A percentile compares a stretch with the other conserved stretches of the same genome.
These are phyloP conservation scores for Neurospora africana DNA, from an alignment of 495 filamentous ascomycete species.

Conservation along the genomic window DNA sequence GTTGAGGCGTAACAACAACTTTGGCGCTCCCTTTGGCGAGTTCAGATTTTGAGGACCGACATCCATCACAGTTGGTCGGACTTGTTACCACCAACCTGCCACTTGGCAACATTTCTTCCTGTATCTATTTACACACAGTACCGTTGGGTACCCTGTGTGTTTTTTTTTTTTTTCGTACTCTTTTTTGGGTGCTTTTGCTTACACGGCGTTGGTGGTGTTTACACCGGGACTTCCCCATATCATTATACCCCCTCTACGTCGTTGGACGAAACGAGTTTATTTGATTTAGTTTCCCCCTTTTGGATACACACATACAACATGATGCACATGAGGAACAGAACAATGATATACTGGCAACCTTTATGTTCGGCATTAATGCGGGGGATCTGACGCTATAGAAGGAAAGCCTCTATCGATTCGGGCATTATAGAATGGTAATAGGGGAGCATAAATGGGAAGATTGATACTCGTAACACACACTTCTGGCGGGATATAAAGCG, in stretches of 20 bases:
- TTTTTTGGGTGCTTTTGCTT: neutral
- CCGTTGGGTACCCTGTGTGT: neutral
- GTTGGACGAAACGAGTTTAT: neutral
- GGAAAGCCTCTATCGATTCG: neutral
- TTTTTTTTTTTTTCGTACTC: neutral
- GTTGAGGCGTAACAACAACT: constrained; percentile 50
- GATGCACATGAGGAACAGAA: neutral
- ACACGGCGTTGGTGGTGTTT: neutral
- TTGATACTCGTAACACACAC: neutral
- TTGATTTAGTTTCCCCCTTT: neutral
- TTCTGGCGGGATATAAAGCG: neutral
- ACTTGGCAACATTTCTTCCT: neutral
- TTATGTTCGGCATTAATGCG: neutral
- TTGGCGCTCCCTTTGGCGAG: constrained; percentile 37
- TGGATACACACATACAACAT: neutral
- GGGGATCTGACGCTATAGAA: neutral
- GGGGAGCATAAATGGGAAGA: neutral
- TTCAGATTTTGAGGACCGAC: constrained; percentile 4
- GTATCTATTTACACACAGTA: neutral
- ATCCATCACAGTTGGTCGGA: neutral
- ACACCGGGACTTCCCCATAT: neutral
- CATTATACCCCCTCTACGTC: neutral
- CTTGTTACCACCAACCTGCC: neutral
- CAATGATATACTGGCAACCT: neutral
- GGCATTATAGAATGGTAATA: neutral